Conservation (phyloP, 805 yeast genomes). For the Pichia deserticola region DNA sequence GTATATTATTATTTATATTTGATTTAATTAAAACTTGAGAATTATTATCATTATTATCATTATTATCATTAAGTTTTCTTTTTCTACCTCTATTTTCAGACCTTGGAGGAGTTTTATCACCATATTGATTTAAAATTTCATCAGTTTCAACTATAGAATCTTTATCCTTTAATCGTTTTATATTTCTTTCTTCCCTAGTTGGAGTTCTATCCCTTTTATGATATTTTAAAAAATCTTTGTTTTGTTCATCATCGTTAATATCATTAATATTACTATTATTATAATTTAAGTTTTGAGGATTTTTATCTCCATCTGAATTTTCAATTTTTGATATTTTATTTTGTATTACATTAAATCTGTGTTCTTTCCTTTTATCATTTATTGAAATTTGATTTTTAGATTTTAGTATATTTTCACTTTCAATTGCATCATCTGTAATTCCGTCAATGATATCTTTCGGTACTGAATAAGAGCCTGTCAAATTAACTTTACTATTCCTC, state of each 20-base stretch:
- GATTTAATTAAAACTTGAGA: not conserved
- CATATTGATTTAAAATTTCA: not conserved
- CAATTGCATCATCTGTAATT: not conserved
- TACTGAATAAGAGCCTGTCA: not conserved
- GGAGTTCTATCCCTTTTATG: slow-evolving; percentile 38
- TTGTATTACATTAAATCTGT: not conserved
- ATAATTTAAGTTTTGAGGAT: no score
- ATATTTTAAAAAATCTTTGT: not conserved
- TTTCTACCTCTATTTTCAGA: slow-evolving; percentile 13
- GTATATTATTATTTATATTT: slow-evolving; percentile 5
- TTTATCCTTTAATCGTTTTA: slow-evolving; percentile 25
- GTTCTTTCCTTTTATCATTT: no score
- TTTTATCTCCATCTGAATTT: no score
- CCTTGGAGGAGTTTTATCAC: slow-evolving; percentile 15
- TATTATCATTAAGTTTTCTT: slow-evolving; percentile 16
- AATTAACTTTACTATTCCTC: no score
- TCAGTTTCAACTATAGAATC: not conserved
- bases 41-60: slow-evolving; percentile 15
- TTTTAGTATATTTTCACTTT: not conserved
- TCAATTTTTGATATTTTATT: not conserved
- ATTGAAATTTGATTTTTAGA: not conserved
- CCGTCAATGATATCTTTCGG: not conserved
- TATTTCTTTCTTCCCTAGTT: slow-evolving; percentile 32
- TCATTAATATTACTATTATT: not conserved
- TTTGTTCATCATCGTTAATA: not conserved